Evolutionary conservation across 2,329 filamentous ascomycete species (phyloP).

Genomic region (Phoma sp.): DNA sequence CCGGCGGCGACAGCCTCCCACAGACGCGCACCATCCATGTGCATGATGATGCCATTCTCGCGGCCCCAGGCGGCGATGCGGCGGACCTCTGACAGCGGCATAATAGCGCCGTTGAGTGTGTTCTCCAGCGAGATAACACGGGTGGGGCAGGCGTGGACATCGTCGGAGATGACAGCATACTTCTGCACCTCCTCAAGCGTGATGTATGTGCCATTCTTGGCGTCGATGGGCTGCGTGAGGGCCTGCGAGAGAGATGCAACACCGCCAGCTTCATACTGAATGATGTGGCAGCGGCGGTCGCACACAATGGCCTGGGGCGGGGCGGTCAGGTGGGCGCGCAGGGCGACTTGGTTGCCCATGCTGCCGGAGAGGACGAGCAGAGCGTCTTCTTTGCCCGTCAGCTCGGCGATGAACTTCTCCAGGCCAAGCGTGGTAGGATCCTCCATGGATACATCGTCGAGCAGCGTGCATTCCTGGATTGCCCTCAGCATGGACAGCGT

Average conservation of each 20-base stretch:
- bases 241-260: constrained; percentile 76
- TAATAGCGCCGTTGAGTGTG: constrained; percentile 78
- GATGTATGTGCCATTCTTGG: constrained; percentile 74
- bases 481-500: constrained; percentile 77
- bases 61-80: constrained; percentile 72
- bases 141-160: constrained; percentile 81
- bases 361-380: constrained; percentile 88
- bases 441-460: constrained; percentile 84
- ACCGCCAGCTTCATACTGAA: constrained; percentile 72
- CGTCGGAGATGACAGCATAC: constrained; percentile 68
- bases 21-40: constrained; percentile 79
- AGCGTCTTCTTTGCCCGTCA: constrained; percentile 77
- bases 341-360: constrained; percentile 90
- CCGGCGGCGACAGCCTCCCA: constrained; percentile 81
- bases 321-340: constrained; percentile 77
- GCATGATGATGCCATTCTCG: constrained; percentile 69
- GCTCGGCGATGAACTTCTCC: constrained; percentile 73
- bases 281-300: constrained; percentile 79
- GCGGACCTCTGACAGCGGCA: constrained; percentile 74
- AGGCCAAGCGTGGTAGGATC: constrained; percentile 79
- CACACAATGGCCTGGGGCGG: constrained; percentile 83
- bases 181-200: constrained; percentile 78
- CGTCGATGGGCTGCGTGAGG: constrained; percentile 68
- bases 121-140: constrained; percentile 85
- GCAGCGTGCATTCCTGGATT: constrained; percentile 74